A percentile compares a stretch with the other conserved stretches of the same genome.
These are phyloP conservation scores for Thalassiosira exigua DNA, from an alignment of 352 stramenopile genomes.

Conservation along the genomic window DNA sequence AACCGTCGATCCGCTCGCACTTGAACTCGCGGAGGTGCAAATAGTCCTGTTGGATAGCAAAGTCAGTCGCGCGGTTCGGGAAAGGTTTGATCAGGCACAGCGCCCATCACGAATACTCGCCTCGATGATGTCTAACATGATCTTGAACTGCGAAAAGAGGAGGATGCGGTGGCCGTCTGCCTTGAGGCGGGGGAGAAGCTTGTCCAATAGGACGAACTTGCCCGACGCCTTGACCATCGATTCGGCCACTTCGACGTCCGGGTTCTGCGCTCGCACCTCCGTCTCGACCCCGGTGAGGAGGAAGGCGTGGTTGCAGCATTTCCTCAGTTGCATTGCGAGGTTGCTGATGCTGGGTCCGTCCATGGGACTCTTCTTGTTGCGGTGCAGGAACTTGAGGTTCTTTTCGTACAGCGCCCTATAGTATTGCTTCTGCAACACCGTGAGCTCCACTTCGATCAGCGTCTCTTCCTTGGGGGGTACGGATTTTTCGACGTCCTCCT, in stretches of 20 bases:
- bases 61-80: no score
- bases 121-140: constrained; percentile 99
- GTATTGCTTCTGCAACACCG: constrained; percentile 98
- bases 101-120: no score
- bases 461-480: constrained; percentile 98
- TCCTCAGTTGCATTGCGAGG: constrained; percentile 98
- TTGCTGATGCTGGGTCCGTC: constrained; percentile 96
- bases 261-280: constrained; percentile 64
- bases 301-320: constrained; percentile 99
- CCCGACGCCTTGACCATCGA: constrained; percentile 92
- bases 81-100: no score
- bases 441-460: constrained; percentile 93
- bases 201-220: constrained; percentile 99
- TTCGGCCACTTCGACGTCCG: constrained; percentile 83
- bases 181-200: constrained; percentile 95
- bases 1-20: constrained; percentile 98
- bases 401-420: constrained; percentile 99
- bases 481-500: constrained; percentile 98
- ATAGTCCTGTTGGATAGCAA: no score
- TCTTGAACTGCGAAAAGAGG: constrained; percentile 97
- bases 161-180: constrained; percentile 95
- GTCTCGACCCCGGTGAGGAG: constrained; percentile 96
- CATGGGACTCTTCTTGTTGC: constrained; percentile 82
- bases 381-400: constrained; percentile 96
- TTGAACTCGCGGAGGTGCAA: constrained; percentile 90